Conservation (phyloP, 2,329 filamentous ascomycete species). For the Neospermospora avenae region DNA sequence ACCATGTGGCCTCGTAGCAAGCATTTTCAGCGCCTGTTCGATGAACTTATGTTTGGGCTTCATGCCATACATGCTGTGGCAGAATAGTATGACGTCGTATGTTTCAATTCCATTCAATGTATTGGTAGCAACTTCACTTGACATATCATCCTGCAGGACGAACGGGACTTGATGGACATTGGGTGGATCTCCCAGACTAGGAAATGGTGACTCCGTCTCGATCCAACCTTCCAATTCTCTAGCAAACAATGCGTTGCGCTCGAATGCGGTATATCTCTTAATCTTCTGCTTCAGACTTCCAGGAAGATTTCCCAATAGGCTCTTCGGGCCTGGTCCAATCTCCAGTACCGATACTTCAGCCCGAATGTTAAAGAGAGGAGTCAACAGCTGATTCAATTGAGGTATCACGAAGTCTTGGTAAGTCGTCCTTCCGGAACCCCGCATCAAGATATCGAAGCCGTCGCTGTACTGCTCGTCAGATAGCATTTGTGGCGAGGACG, state of each 20-base stretch:
- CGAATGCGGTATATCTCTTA: conserved; percentile 50
- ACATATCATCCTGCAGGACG: conserved; percentile 29
- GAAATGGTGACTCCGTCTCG: conserved; percentile 38
- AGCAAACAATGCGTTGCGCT: conserved; percentile 39
- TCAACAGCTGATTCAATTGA: conserved; percentile 22
- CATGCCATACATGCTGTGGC: conserved; percentile 63
- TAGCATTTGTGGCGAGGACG: conserved; percentile 16
- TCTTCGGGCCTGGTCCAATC: conserved; percentile 56
- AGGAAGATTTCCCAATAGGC: conserved; percentile 50
- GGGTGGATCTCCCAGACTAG: conserved; percentile 39
- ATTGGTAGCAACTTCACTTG: conserved; percentile 20
- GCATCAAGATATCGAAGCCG: conserved; percentile 22
- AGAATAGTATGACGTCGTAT: conserved; percentile 58
- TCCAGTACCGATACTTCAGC: conserved; percentile 51
- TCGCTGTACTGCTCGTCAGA: conserved; percentile 23
- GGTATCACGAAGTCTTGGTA: conserved; percentile 30
- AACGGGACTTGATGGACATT: conserved; percentile 43
- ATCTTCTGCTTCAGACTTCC: conserved; percentile 41
- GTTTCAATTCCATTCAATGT: conserved; percentile 34
- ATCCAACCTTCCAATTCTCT: conserved; percentile 43
- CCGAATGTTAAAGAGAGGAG: conserved; percentile 38
- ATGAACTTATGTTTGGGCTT: conserved; percentile 45
- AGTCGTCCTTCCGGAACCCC: conserved; percentile 21
- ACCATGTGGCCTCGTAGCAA: conserved; percentile 39
- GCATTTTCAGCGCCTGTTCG: conserved; percentile 45